These are phyloP conservation scores for Salix viminalis DNA, from an alignment of 345 rosid species.

Conservation along the genomic window DNA sequence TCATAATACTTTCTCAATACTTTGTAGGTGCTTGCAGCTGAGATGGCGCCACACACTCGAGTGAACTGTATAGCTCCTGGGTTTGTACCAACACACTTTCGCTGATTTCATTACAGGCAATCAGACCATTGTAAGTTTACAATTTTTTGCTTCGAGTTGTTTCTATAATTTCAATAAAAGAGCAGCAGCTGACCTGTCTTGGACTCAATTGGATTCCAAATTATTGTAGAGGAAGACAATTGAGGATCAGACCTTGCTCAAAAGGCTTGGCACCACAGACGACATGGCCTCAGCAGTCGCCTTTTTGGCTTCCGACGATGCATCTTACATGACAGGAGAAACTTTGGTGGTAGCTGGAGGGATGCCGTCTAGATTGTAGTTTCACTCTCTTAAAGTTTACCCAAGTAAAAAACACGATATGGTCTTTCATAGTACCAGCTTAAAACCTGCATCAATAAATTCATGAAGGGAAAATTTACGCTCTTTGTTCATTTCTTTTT, in stretches of 20 bases:
- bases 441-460: neutral
- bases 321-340: conserved; percentile 73
- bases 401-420: neutral
- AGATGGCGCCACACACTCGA: conserved; percentile 78
- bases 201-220: neutral
- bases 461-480: neutral
- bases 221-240: conserved; percentile 42
- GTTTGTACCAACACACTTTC: conserved; percentile 79
- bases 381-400: neutral
- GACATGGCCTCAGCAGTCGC: conserved; percentile 79
- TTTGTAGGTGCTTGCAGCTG: conserved; percentile 74
- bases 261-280: conserved; percentile 62
- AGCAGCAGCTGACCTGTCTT: neutral
- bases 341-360: conserved; percentile 80
- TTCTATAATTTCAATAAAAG: neutral
- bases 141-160: neutral
- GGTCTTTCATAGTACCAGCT: neutral
- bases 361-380: conserved; percentile 65
- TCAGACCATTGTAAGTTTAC: conserved; percentile 42
- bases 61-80: conserved; percentile 88
- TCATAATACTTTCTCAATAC: neutral
- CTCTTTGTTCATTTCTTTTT: neutral
- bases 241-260: conserved; percentile 56
- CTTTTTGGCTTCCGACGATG: conserved; percentile 78
- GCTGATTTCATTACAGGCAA: conserved; percentile 51